phyloP scores from a whole-genome alignment of 495 filamentous ascomycete genomes.

The Annulohypoxylon moriforme region DNA sequence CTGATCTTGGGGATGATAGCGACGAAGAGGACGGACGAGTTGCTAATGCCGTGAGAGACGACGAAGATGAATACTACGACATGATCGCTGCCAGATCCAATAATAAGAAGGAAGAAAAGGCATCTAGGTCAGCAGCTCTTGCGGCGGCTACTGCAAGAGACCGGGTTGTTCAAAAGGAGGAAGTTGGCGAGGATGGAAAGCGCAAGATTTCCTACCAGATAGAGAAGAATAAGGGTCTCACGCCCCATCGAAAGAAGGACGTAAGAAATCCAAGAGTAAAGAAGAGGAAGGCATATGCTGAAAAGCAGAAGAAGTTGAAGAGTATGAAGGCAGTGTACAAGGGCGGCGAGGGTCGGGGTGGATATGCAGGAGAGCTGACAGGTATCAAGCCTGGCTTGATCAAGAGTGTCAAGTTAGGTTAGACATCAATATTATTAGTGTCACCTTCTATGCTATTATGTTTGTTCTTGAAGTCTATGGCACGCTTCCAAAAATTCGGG shows the following conservation, averaged over 20 bases:
- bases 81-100: constrained; percentile 77
- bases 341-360: constrained; percentile 86
- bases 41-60: constrained; percentile 59
- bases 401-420: constrained; percentile 86
- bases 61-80: constrained; percentile 89
- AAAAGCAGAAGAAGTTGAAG: constrained; percentile 93
- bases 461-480: background rate
- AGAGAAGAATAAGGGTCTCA: constrained; percentile 95
- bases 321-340: constrained; percentile 85
- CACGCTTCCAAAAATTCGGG: background rate
- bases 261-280: constrained; percentile 95
- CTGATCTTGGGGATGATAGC: constrained; percentile 68
- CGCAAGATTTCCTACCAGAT: constrained; percentile 91
- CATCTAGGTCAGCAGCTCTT: constrained; percentile 59
- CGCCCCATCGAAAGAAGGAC: constrained; percentile 89
- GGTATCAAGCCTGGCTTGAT: constrained; percentile 95
- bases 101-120: constrained; percentile 80
- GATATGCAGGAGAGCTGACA: constrained; percentile 91
- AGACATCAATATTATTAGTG: background rate
- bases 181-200: constrained; percentile 79
- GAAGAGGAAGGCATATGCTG: constrained; percentile 93
- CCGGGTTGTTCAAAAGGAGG: constrained; percentile 69
- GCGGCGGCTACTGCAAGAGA: constrained; percentile 59
- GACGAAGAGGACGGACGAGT: constrained; percentile 71
- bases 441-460: background rate